Percentiles rank a stretch among this genome's conserved stretches.
These are phyloP conservation scores for Closterium sp. DNA, from an alignment of 139 green algal species.

Conservation along the genomic window DNA sequence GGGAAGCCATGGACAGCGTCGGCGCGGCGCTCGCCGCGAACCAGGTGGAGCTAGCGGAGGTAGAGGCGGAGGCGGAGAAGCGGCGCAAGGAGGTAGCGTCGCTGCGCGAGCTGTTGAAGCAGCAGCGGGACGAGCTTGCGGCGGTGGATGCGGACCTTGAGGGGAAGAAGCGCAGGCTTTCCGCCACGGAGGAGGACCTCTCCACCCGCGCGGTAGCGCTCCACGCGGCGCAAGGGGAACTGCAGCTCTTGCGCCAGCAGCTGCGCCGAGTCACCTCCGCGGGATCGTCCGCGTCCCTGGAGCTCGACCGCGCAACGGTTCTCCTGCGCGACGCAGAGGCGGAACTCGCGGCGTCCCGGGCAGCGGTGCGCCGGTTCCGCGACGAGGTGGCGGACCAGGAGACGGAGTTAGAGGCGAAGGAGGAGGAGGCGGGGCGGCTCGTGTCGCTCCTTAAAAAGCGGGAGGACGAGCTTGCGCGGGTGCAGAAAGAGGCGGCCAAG, in stretches of 20 bases:
- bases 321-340: constrained; percentile 26
- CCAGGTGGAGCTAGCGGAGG: constrained; percentile 22
- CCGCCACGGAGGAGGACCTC: constrained; percentile 16
- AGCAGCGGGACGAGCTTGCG: background rate
- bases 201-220: background rate
- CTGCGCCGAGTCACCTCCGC: background rate
- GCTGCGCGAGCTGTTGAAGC: background rate
- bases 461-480: background rate
- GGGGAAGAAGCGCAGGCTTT: background rate
- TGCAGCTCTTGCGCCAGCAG: constrained; percentile 15
- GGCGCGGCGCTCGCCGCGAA: background rate
- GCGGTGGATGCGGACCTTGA: background rate
- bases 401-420: background rate
- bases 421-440: background rate
- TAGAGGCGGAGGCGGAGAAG: constrained; percentile 9
- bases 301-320: background rate
- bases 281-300: background rate
- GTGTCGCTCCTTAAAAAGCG: background rate
- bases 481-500: constrained; percentile 23
- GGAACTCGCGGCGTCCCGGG: constrained; percentile 4
- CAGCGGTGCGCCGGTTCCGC: constrained; percentile 9
- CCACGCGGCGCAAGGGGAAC: constrained; percentile 12
- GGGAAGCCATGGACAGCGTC: constrained; percentile 1
- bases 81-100: background rate
- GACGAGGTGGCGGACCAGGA: constrained; percentile 35